These are phyloP conservation scores for Boechera stricta DNA, from an alignment of 345 rosid species.

Conservation along the genomic window DNA sequence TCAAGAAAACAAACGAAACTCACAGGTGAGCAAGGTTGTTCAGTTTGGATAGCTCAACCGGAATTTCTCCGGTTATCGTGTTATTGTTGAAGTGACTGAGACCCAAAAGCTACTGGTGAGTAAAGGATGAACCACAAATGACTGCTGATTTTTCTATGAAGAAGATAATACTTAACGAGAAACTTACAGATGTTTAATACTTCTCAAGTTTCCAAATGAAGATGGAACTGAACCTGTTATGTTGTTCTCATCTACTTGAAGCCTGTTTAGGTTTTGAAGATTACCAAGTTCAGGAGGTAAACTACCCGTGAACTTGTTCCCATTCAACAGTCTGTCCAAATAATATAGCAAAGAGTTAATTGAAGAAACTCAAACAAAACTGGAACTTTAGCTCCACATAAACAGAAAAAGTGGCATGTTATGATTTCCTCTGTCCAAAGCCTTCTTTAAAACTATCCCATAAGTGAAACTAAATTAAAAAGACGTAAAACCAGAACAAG, in stretches of 20 bases:
- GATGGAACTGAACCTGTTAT: constrained; percentile 79
- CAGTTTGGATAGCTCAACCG: constrained; percentile 62
- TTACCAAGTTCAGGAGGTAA: constrained; percentile 81
- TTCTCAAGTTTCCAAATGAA: constrained; percentile 64
- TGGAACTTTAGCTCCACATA: constrained; percentile 6
- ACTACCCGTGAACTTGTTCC: constrained; percentile 73
- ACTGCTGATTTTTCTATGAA: constrained; percentile 30
- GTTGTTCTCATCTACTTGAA: constrained; percentile 80
- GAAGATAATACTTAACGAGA: constrained; percentile 6
- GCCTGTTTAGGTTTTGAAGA: constrained; percentile 58
- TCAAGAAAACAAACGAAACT: constrained; percentile 41
- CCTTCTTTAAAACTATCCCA: constrained; percentile 14
- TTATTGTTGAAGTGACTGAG: constrained; percentile 91
- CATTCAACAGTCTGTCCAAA: constrained; percentile 78
- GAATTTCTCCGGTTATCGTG: constrained; percentile 72
- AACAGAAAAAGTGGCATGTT: neutral
- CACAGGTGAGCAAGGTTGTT: constrained; percentile 75
- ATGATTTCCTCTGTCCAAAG: neutral
- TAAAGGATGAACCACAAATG: constrained; percentile 24
- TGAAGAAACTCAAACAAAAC: neutral
- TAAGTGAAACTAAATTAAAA: neutral
- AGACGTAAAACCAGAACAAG: neutral
- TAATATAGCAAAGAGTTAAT: constrained; percentile 21
- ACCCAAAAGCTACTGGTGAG: constrained; percentile 22
- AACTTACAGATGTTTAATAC: constrained; percentile 76